Conservation (phyloP, 75 land plant genomes). For the Adiantum capillusveneris region DNA sequence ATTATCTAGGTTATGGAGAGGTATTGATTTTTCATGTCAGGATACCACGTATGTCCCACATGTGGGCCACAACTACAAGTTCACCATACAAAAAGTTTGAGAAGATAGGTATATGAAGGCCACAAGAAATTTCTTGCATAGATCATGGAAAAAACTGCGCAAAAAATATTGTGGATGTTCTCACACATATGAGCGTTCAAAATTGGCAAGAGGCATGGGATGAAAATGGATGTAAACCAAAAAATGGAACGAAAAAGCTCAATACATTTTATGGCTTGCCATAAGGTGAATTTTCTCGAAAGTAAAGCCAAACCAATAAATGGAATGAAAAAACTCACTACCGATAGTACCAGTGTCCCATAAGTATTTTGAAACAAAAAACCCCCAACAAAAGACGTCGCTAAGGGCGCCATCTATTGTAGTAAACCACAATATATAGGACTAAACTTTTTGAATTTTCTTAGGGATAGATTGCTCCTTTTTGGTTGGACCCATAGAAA, state of each 20-base stretch:
- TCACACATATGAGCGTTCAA: not conserved
- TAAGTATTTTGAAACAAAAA: too few relatives aligned
- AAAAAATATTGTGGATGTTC: constrained; percentile 1
- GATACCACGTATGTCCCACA: constrained; percentile 26
- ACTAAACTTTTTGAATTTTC: too few relatives aligned
- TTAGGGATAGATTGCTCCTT: too few relatives aligned
- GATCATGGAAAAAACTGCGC: constrained; percentile 1
- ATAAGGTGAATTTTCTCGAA: too few relatives aligned
- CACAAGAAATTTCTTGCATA: constrained; percentile 20
- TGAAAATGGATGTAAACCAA: not conserved
- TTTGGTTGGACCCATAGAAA: too few relatives aligned
- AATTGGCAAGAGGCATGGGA: constrained; percentile 1
- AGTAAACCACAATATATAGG: too few relatives aligned
- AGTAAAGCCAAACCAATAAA: too few relatives aligned
- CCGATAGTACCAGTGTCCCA: too few relatives aligned
- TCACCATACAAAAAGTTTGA: not conserved
- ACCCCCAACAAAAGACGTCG: too few relatives aligned
- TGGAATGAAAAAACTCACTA: too few relatives aligned
- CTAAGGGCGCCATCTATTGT: too few relatives aligned
- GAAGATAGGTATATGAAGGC: constrained; percentile 20
- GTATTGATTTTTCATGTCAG: constrained; percentile 24
- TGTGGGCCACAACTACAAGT: constrained; percentile 12
- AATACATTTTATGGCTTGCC: constrained; percentile 1
- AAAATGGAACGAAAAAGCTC: not conserved
- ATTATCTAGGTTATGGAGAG: constrained; percentile 32